Conservation (phyloP, 805 yeast genomes). For the Saturnispora ahearnii region DNA sequence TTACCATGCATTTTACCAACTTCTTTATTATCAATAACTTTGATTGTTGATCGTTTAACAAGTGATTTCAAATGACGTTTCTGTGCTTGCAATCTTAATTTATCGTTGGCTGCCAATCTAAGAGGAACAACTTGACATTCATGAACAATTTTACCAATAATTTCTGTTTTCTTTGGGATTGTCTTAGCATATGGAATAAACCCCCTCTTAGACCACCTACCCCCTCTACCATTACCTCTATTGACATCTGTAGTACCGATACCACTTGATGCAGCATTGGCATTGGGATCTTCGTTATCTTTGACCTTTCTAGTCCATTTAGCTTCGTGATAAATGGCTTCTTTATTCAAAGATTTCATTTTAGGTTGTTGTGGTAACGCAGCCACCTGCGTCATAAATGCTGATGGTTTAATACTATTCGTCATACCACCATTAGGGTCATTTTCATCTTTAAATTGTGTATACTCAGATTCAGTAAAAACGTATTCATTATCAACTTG, state of each 20-base stretch:
- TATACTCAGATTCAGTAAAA: conserved; percentile 77
- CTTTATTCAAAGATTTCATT: conserved; percentile 32
- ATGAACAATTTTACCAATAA: conserved; percentile 82
- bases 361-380: conserved; percentile 46
- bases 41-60: conserved; percentile 39
- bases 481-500: conserved; percentile 79
- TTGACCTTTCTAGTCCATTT: conserved; percentile 25
- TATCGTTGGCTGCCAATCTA: conserved; percentile 59
- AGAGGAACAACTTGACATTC: conserved; percentile 88
- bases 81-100: conserved; percentile 43
- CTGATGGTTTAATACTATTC: conserved; percentile 15
- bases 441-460: conserved; percentile 40
- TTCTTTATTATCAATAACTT: conserved; percentile 50
- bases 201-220: conserved; percentile 6
- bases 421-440: neutral
- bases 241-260: conserved; percentile 23
- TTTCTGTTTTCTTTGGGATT: conserved; percentile 77
- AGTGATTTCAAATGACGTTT: conserved; percentile 23
- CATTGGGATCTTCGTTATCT: conserved; percentile 14
- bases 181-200: conserved; percentile 78
- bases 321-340: conserved; percentile 26
- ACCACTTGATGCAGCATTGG: conserved; percentile 15
- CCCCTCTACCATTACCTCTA: conserved; percentile 4
- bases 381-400: conserved; percentile 42
- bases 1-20: conserved; percentile 86